Evolutionary conservation across 225 moss, liverwort and hornwort species (phyloP).

Genomic region (Asterella californica): DNA sequence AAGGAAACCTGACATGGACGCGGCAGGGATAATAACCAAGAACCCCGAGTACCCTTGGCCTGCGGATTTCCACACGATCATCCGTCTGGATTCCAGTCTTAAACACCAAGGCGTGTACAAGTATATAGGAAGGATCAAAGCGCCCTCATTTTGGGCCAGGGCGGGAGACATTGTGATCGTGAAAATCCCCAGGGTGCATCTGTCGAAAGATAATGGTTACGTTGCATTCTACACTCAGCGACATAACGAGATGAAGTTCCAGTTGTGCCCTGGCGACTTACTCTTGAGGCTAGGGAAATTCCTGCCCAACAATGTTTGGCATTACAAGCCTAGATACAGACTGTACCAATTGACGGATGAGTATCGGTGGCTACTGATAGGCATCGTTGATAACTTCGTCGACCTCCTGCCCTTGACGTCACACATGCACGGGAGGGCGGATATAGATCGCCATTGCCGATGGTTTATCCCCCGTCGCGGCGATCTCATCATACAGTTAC

Average conservation of each 20-base stretch:
- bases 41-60: constrained; percentile 35
- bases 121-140: constrained; percentile 19
- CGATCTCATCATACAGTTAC: constrained; percentile 34
- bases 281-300: constrained; percentile 37
- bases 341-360: constrained; percentile 31
- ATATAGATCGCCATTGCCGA: constrained; percentile 29
- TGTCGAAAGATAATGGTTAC: constrained; percentile 26
- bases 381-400: constrained; percentile 41
- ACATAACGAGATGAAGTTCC: constrained; percentile 26
- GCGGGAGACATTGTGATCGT: constrained; percentile 33
- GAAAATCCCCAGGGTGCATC: constrained; percentile 25
- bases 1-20: constrained; percentile 29
- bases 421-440: constrained; percentile 7
- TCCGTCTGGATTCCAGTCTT: constrained; percentile 35
- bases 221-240: constrained; percentile 32
- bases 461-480: constrained; percentile 35
- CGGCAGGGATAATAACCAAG: constrained; percentile 34
- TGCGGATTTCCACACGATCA: constrained; percentile 30
- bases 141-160: constrained; percentile 23
- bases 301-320: constrained; percentile 26
- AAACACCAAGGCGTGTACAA: constrained; percentile 31
- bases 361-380: constrained; percentile 30
- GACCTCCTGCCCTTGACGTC: constrained; percentile 29
- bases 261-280: constrained; percentile 36
- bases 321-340: constrained; percentile 27